Conservation (phyloP, 2,329 filamentous ascomycete genomes). For the Teratosphaeria gauchensis region DNA sequence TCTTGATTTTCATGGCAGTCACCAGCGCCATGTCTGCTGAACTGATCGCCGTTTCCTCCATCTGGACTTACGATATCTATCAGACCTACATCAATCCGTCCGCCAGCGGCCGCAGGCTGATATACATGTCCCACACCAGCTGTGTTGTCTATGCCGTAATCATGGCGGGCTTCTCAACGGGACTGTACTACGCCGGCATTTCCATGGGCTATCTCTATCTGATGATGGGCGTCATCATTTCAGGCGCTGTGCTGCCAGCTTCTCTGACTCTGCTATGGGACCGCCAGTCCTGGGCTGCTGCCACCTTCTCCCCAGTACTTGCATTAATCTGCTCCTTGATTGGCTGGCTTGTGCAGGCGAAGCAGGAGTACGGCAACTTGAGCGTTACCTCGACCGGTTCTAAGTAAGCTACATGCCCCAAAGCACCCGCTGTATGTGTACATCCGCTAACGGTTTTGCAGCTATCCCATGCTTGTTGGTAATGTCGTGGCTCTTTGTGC, state of each 20-base stretch:
- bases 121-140: constrained; percentile 67
- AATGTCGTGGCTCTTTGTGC: constrained; percentile 76
- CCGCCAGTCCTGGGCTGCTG: constrained; percentile 67
- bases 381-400: constrained; percentile 66
- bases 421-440: background rate
- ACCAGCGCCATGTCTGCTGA: constrained; percentile 76
- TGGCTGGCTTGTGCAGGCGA: constrained; percentile 69
- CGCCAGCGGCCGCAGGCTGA: constrained; percentile 65
- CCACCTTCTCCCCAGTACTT: constrained; percentile 58
- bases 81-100: constrained; percentile 74
- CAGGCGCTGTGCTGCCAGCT: constrained; percentile 64
- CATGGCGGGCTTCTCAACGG: constrained; percentile 70
- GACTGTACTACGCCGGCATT: constrained; percentile 52
- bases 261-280: constrained; percentile 73
- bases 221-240: constrained; percentile 87
- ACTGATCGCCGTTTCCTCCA: constrained; percentile 77
- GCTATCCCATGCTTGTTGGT: constrained; percentile 73
- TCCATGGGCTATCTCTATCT: constrained; percentile 84
- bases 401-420: constrained; percentile 41
- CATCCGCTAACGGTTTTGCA: constrained; percentile 5
- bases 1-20: constrained; percentile 85
- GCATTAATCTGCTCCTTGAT: constrained; percentile 60
- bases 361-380: constrained; percentile 58
- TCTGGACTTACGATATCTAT: constrained; percentile 82
- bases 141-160: constrained; percentile 66